Conservation (phyloP, 2,329 filamentous ascomycete genomes). For the Pseudogymnoascus sp. region DNA sequence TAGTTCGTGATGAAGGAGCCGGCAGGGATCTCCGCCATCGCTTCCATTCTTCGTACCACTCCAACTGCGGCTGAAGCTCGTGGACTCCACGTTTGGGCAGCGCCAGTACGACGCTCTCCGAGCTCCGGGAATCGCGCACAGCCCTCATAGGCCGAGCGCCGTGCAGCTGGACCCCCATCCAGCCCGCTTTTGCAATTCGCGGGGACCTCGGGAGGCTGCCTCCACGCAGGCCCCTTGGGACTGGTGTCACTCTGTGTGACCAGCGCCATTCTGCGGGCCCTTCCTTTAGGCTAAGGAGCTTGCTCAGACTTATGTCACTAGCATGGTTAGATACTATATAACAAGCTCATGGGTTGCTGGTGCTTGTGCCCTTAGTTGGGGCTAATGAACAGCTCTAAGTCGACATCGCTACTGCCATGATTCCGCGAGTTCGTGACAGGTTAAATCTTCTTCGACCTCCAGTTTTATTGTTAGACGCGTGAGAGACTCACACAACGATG, state of each 20-base stretch:
- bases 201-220: constrained; percentile 6
- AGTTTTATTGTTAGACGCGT: background rate
- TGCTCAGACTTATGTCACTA: constrained; percentile 3
- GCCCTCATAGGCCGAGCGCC: background rate
- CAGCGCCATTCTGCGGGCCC: constrained; percentile 2
- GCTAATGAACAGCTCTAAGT: background rate
- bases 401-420: background rate
- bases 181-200: constrained; percentile 1
- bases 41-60: background rate
- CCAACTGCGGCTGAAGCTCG: constrained; percentile 5
- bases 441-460: background rate
- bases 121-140: background rate
- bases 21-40: background rate
- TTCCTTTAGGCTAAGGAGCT: background rate
- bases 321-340: background rate
- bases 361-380: constrained; percentile 6
- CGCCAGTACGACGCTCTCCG: background rate
- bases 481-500: constrained; percentile 18
- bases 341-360: background rate
- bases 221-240: constrained; percentile 3
- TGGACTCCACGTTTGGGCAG: constrained; percentile 5
- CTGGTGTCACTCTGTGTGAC: constrained; percentile 3
- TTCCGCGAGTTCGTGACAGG: background rate
- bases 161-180: constrained; percentile 8
- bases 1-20: background rate